Conservation (phyloP, 2,329 filamentous ascomycete species). For the Zymoseptoria ardabiliae region DNA sequence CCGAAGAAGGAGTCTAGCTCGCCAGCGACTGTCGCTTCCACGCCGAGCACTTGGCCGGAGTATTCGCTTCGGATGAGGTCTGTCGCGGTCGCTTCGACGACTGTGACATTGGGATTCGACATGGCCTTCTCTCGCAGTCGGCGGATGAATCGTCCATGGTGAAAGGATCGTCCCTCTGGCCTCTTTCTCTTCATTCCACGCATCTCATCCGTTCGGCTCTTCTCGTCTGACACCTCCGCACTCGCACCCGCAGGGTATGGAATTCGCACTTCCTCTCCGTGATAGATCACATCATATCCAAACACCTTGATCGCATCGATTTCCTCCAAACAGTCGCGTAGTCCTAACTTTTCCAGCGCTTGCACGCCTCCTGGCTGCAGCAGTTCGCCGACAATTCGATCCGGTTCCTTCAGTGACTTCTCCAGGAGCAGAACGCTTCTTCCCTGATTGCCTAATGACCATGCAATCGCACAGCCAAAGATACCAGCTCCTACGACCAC, state of each 20-base stretch:
- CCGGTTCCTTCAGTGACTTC: constrained; percentile 80
- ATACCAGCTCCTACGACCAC: constrained; percentile 89
- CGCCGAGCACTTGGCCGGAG: constrained; percentile 69
- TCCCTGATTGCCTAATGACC: constrained; percentile 78
- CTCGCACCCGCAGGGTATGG: constrained; percentile 63
- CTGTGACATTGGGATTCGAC: constrained; percentile 72
- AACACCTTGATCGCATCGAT: constrained; percentile 79
- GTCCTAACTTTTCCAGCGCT: constrained; percentile 71
- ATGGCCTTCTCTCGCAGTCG: constrained; percentile 70
- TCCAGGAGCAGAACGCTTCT: constrained; percentile 87
- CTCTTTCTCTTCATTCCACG: constrained; percentile 35
- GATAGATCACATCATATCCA: constrained; percentile 83
- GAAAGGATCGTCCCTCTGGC: constrained; percentile 74
- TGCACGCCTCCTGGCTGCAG: constrained; percentile 85
- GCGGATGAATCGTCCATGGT: constrained; percentile 89
- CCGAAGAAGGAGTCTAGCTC: constrained; percentile 73
- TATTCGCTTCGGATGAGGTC: constrained; percentile 64
- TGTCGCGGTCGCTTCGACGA: constrained; percentile 82
- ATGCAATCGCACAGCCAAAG: constrained; percentile 79
- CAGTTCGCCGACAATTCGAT: constrained; percentile 92
- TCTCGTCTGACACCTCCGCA: constrained; percentile 28
- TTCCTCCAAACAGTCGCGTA: constrained; percentile 73
- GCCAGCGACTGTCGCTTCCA: constrained; percentile 63
- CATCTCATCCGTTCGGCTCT: constrained; percentile 25
- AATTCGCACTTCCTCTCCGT: constrained; percentile 64